Percentiles rank a stretch among this genome's conserved stretches.
Evolutionary conservation across 495 filamentous ascomycete species (phyloP).

Genomic region (Neurospora sp.): DNA sequence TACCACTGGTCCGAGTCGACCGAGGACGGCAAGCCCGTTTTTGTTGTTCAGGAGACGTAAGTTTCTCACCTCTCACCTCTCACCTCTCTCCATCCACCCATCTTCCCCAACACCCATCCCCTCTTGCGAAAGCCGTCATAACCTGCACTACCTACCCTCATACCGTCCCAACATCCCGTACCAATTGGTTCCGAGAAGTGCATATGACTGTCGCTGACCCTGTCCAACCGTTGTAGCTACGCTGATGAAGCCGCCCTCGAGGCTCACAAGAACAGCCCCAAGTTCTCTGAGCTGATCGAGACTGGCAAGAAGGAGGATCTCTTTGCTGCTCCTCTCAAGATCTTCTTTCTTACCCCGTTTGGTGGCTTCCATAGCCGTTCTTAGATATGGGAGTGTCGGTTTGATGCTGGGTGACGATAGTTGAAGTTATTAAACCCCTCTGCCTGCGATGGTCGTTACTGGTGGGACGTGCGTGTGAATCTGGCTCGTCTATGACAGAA

Average conservation of each 20-base stretch:
- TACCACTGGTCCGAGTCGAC: constrained; percentile 16
- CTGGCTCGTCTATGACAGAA: too few relatives aligned
- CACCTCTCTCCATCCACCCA: not conserved
- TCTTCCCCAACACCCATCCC: not conserved
- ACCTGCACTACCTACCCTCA: not conserved
- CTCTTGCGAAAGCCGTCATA: not conserved
- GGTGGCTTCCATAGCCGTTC: constrained; percentile 5
- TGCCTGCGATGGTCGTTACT: not conserved
- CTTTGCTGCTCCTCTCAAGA: constrained; percentile 6
- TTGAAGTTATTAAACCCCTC: not conserved
- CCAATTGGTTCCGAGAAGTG: not conserved
- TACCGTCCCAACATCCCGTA: not conserved
- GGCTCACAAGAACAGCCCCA: constrained; percentile 10
- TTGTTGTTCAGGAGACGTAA: constrained; percentile 16
- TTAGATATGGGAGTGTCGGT: not conserved
- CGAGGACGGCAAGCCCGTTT: constrained; percentile 9
- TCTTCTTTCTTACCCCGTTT: constrained; percentile 9
- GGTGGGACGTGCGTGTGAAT: not conserved
- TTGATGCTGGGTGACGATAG: not conserved
- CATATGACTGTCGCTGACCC: too few relatives aligned
- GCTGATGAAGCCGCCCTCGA: constrained; percentile 14
- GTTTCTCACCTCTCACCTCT: not conserved
- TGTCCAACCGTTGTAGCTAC: constrained; percentile 6
- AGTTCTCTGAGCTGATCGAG: constrained; percentile 10
- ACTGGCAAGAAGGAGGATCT: constrained; percentile 10